phyloP scores from a whole-genome alignment of 1,139 yeast species.

The Groenewaldozyma sp. region DNA sequence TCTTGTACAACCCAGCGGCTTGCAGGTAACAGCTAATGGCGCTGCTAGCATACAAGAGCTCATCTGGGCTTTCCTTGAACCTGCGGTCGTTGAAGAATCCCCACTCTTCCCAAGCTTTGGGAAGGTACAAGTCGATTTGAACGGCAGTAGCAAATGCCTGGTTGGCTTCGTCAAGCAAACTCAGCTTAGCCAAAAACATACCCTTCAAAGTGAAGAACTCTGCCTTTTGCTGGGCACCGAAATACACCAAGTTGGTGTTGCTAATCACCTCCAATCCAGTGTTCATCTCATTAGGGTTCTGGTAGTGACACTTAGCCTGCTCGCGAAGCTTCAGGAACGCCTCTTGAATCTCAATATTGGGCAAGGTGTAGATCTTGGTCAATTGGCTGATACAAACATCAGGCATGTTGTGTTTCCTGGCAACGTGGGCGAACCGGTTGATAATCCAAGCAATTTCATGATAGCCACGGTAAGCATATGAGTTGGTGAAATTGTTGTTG shows the following conservation, averaged over 20 bases:
- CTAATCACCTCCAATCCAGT: slow-evolving; percentile 96
- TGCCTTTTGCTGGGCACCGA: slow-evolving; percentile 95
- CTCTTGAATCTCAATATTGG: slow-evolving; percentile 96
- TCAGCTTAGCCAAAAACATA: slow-evolving; percentile 87
- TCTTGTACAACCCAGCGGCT: slow-evolving; percentile 94
- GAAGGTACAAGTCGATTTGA: slow-evolving; percentile 83
- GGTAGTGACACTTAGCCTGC: slow-evolving; percentile 96
- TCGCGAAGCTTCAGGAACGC: slow-evolving; percentile 92
- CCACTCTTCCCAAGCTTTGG: slow-evolving; percentile 99
- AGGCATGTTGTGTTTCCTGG: slow-evolving; percentile 92
- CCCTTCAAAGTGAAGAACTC: slow-evolving; percentile 96
- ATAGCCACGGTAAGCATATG: slow-evolving; percentile 93
- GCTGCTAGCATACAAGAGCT: slow-evolving; percentile 79
- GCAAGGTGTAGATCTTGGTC: slow-evolving; percentile 88
- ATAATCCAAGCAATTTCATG: slow-evolving; percentile 99
- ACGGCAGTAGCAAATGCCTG: slow-evolving; percentile 98
- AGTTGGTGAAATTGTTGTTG: slow-evolving; percentile 53
- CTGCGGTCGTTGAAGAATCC: slow-evolving; percentile 89
- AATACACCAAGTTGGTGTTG: slow-evolving; percentile 89
- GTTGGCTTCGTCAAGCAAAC: slow-evolving; percentile 89
- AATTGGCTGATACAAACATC: slow-evolving; percentile 92
- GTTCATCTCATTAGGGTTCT: slow-evolving; percentile 74
- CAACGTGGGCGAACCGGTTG: slow-evolving; percentile 96
- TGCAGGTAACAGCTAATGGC: slow-evolving; percentile 94
- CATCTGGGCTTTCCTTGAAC: slow-evolving; percentile 75